Evolutionary conservation across 2,329 filamentous ascomycete genomes (phyloP).

Genomic region (Lasiodiplodia theobromae): DNA sequence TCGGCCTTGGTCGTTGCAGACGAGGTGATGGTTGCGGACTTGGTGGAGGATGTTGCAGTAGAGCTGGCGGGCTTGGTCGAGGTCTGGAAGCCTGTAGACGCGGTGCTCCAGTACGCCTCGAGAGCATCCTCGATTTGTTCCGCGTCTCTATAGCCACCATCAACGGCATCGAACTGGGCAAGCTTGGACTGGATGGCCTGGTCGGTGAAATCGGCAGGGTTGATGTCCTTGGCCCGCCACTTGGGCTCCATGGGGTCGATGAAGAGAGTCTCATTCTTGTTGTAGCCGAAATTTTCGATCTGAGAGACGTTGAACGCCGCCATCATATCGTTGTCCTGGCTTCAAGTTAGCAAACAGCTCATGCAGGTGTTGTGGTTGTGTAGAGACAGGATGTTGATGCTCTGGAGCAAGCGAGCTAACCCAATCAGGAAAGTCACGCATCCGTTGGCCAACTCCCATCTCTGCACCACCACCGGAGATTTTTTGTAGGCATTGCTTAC

Average conservation of each 20-base stretch:
- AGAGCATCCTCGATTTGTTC: constrained; percentile 39
- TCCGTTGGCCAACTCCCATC: neutral
- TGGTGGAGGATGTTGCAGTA: neutral
- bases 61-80: neutral
- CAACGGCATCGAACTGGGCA: constrained; percentile 40
- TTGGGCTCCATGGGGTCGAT: constrained; percentile 42
- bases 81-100: constrained; percentile 6
- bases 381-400: neutral
- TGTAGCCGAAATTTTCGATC: constrained; percentile 42
- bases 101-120: constrained; percentile 37
- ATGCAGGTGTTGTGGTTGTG: neutral
- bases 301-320: constrained; percentile 53
- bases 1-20: neutral
- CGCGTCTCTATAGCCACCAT: constrained; percentile 41
- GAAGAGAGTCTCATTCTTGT: constrained; percentile 41
- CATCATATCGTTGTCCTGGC: constrained; percentile 2
- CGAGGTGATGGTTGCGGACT: neutral
- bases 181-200: constrained; percentile 41
- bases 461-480: neutral
- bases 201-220: constrained; percentile 37
- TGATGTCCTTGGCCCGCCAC: constrained; percentile 39
- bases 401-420: neutral
- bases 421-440: neutral
- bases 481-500: constrained; percentile 29
- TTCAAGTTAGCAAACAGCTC: neutral